Base-by-base conservation (phyloP, 805 yeast genomes). In the Saccharomycopsis olivae region DNA sequence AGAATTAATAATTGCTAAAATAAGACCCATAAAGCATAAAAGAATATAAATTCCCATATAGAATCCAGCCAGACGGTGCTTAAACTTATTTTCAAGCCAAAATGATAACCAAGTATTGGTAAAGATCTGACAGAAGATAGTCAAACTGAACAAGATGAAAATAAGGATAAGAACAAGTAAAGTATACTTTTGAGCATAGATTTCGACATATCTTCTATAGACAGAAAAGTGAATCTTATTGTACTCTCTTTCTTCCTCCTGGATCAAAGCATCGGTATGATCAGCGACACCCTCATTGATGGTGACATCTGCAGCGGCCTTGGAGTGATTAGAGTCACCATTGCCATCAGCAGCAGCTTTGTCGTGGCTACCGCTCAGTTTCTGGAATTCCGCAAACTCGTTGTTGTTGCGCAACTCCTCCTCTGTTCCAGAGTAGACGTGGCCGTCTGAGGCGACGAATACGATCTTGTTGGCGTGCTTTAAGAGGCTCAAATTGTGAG, bases 101-200 rank as follows among this genome's bases (percentile, higher is more conserved):
- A 79, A 86, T 1, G 94, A 77, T 43, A 86, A 64, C 94, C 94
- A 83, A n/a, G 79, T 75, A 54, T 77, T 79, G 33, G 79, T 68
- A 52, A 79, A 75, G 34, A 78, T 57, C 40, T 62, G 64, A 46
- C 68, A 62, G 54, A 77, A 78, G 1, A 71, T 69, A 35, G 69
- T 62, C 13, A 68, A 4, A 3, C 51, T 47, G 3, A 55, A 37
- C 8, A 48, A 32, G 3, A 46, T 11, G 1, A 58, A 44, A 29
- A 58, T 56, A 6, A 53, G 39, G 37, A 59, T 65, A 29, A 52
- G 55, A 40, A 53, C 57, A 32, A 49, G 35, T 6, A 19, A 46
- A 37, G 55, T 69, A 47, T 59, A 59, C 11, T 49, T 62, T 3
- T 81, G 80, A 30, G 78, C 66, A 23, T 84, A 86, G 14, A 71